phyloP scores from a whole-genome alignment of 2,329 filamentous ascomycete genomes.

The Aspergillus sp. region DNA sequence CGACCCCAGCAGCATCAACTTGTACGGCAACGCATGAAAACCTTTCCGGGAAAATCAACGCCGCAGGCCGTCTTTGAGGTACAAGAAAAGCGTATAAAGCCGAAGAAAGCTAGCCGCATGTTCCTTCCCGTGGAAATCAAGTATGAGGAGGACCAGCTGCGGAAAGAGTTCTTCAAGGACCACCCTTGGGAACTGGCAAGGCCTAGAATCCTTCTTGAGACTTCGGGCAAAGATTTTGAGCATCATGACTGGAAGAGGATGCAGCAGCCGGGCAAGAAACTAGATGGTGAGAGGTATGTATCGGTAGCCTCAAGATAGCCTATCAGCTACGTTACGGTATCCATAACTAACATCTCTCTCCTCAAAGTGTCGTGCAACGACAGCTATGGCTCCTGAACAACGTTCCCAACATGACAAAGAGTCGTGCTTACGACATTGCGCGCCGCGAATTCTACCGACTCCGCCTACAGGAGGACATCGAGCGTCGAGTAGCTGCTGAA shows the following conservation, averaged over 20 bases:
- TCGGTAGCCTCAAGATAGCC: background rate
- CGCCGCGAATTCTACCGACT: conserved; percentile 88
- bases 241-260: conserved; percentile 77
- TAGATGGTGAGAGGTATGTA: conserved; percentile 80
- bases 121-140: conserved; percentile 76
- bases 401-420: conserved; percentile 56
- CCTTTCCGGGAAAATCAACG: conserved; percentile 26
- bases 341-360: conserved; percentile 12
- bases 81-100: conserved; percentile 43
- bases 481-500: conserved; percentile 78
- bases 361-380: conserved; percentile 79
- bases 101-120: conserved; percentile 68
- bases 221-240: conserved; percentile 77
- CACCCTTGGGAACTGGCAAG: conserved; percentile 97
- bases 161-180: conserved; percentile 81
- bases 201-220: conserved; percentile 79
- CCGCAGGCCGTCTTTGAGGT: conserved; percentile 38
- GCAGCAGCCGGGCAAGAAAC: conserved; percentile 69
- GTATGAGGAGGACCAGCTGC: conserved; percentile 81
- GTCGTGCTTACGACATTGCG: conserved; percentile 78
- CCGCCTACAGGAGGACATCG: conserved; percentile 78
- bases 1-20: conserved; percentile 50
- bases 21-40: conserved; percentile 40
- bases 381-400: conserved; percentile 82
- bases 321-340: background rate